A percentile compares a stretch with the other conserved stretches of the same genome.
These are phyloP conservation scores for Penicillium malachiteum DNA, from an alignment of 495 filamentous ascomycete species.

Conservation along the genomic window DNA sequence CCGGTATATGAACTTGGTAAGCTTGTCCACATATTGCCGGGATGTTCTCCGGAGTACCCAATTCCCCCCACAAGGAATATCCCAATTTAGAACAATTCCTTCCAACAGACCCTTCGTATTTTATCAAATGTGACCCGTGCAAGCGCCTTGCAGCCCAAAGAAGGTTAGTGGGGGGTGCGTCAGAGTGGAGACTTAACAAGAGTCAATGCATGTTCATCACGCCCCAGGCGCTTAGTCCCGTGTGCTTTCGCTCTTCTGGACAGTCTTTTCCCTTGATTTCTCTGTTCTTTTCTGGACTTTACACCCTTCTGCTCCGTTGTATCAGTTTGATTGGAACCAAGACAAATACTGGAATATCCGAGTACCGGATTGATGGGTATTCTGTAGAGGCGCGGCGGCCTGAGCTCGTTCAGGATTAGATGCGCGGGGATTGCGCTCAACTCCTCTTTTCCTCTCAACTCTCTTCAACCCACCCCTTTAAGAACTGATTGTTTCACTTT, in stretches of 20 bases:
- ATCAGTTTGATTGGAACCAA: conserved; percentile 16
- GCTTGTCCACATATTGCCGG: too few relatives aligned
- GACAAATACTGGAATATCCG: not conserved
- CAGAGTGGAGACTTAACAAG: conserved; percentile 19
- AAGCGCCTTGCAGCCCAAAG: conserved; percentile 21
- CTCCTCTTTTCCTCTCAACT: conserved; percentile 6
- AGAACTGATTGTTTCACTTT: not conserved
- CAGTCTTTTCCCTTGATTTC: not conserved
- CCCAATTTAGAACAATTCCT: not conserved
- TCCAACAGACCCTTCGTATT: not conserved
- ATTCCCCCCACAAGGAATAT: too few relatives aligned
- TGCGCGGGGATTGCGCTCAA: conserved; percentile 9
- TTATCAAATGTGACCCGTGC: not conserved
- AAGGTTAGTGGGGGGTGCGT: conserved; percentile 20
- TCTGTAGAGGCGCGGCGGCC: conserved; percentile 12
- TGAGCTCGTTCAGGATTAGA: conserved; percentile 9
- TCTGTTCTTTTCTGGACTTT: not conserved
- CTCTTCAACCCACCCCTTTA: not conserved
- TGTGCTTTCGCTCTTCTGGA: not conserved
- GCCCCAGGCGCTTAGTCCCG: conserved; percentile 25
- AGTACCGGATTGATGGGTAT: conserved; percentile 12
- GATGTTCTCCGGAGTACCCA: too few relatives aligned
- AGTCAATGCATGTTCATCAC: conserved; percentile 28
- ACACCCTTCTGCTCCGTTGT: not conserved
- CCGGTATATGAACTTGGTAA: too few relatives aligned